phyloP scores from a whole-genome alignment of 257 asterid species.

The Fraxinus pennsylvanica region DNA sequence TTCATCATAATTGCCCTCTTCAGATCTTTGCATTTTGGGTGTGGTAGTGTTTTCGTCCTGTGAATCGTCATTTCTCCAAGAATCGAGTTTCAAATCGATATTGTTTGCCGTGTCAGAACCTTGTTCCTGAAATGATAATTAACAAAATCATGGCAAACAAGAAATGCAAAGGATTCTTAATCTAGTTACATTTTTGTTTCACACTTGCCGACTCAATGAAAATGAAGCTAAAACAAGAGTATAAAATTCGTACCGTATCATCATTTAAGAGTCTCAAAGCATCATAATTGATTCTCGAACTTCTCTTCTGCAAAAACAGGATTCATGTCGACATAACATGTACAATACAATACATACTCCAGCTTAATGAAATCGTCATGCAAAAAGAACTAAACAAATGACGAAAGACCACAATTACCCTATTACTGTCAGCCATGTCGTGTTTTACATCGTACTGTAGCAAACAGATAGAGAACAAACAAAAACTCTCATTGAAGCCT shows the following conservation, averaged over 20 bases:
- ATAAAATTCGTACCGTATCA: constrained; percentile 40
- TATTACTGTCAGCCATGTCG: neutral
- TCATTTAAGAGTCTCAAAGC: constrained; percentile 40
- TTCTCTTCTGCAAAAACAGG: constrained; percentile 40
- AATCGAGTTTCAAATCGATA: constrained; percentile 13
- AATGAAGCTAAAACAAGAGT: neutral
- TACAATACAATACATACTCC: constrained; percentile 1
- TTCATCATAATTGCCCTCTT: constrained; percentile 23
- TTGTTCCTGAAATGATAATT: constrained; percentile 27
- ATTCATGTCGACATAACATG: neutral
- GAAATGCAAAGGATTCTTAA: neutral
- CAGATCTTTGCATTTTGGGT: constrained; percentile 1
- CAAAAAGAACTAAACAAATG: neutral
- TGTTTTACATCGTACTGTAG: neutral
- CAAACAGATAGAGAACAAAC: constrained; percentile 14
- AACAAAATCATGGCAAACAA: neutral
- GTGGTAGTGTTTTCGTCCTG: constrained; percentile 3
- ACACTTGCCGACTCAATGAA: neutral
- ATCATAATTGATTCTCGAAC: constrained; percentile 53
- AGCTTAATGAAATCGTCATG: neutral
- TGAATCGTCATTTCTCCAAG: constrained; percentile 15
- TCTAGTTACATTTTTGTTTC: neutral
- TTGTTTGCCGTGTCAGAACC: constrained; percentile 27
- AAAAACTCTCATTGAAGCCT: constrained; percentile 2
- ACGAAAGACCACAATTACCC: neutral